Conservation (phyloP, 2,329 filamentous ascomycete species). For the Malbranchea cinnamomea region DNA sequence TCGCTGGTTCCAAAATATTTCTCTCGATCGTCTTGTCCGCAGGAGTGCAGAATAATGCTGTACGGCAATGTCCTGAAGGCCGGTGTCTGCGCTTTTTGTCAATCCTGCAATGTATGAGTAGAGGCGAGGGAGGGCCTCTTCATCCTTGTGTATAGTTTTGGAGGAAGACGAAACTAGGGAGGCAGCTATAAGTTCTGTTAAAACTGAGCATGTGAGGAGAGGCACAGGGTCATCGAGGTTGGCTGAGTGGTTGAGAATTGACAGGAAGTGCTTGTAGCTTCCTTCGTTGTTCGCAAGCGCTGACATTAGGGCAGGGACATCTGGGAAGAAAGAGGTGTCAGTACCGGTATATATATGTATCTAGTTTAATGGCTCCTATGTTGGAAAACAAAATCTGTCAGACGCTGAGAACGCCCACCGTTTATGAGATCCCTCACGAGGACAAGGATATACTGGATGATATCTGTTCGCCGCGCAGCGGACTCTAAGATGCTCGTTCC, state of each 20-base stretch:
- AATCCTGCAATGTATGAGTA: slow-evolving; percentile 76
- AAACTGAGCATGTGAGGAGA: slow-evolving; percentile 73
- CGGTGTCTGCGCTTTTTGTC: slow-evolving; percentile 71
- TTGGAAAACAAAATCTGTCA: no score
- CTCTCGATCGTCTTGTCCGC: slow-evolving; percentile 56
- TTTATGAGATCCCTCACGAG: slow-evolving; percentile 76
- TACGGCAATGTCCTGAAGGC: slow-evolving; percentile 88
- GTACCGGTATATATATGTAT: neutral
- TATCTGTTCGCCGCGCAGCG: slow-evolving; percentile 71
- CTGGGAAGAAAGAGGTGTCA: slow-evolving; percentile 31
- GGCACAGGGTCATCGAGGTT: slow-evolving; percentile 80
- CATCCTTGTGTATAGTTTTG: slow-evolving; percentile 45
- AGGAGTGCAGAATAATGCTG: slow-evolving; percentile 79
- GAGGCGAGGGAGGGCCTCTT: slow-evolving; percentile 64
- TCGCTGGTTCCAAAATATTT: slow-evolving; percentile 82
- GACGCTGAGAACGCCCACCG: slow-evolving; percentile 43
- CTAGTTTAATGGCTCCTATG: neutral
- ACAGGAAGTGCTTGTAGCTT: slow-evolving; percentile 63
- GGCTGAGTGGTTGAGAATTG: slow-evolving; percentile 67
- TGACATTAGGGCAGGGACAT: slow-evolving; percentile 62
- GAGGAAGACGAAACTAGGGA: slow-evolving; percentile 47
- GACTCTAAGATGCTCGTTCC: slow-evolving; percentile 68
- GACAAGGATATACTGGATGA: slow-evolving; percentile 89
- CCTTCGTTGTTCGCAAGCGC: slow-evolving; percentile 58
- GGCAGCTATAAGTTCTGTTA: slow-evolving; percentile 61